Evolutionary conservation across 2,329 filamentous ascomycete genomes (phyloP), one percentile per base, ranked within the genome.

Genomic region (Aspergillus novofumigatus): DNA sequence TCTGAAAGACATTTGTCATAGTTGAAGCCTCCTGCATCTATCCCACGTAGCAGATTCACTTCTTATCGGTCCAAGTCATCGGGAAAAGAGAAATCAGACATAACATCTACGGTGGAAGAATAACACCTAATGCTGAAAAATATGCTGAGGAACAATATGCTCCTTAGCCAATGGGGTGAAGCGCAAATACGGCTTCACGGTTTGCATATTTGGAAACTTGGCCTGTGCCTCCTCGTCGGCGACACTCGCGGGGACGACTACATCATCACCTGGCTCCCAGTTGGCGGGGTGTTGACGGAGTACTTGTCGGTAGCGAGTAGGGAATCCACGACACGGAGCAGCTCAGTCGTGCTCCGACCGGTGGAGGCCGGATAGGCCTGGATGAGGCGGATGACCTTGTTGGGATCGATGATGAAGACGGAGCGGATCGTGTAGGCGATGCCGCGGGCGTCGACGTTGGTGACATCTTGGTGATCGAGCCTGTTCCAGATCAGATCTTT

Each of bases 391-490:
- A 96, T 94, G 76, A 88, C 92, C 87, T 96, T 96, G 78, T 85
- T 88, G 64, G 92, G 92, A 80, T 97, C 92, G 75, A 97, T 95
- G 79, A 96, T 83, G 83, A 95, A 97, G 73, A 97, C 92, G 67
- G 90, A 91, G 70, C 92, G 91, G 79, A 97, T 96, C 68, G 92
- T 96, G 78, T 96, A 94, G 58, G 92, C 91, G 67, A 93, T 89
- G 67, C 67, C 88, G 83, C 91, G 91, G 69, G 83, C 76, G 75
- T 91, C 89, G 57, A 92, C 87, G 78, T 92, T 92, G 80, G 87
- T 90, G 68, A 86, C 84, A 75, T 92, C 89, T 77, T 92, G 88
- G 79, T 90, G 84, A 78, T 92, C 89, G 72, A 92, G 32, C 32
- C 32, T 35, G 32, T 35, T 14, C 32, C 10, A 1, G 1, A 11